Conservation (phyloP, 1,284 basidiomycete species). For the Dichomitus squalens region DNA sequence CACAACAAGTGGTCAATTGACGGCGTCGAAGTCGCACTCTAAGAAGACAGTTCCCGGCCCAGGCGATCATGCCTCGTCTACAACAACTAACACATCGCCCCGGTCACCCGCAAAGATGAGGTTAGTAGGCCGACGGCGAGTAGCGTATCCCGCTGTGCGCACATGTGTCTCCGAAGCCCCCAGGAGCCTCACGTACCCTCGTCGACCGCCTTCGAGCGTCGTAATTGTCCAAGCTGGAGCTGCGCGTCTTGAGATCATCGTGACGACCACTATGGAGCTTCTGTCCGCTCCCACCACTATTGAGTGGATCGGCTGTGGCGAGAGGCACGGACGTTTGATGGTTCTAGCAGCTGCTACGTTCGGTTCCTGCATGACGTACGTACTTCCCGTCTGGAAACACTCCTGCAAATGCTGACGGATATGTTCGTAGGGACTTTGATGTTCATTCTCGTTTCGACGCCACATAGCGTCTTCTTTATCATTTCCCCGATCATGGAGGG, state of each 20-base stretch:
- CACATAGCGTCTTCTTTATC: conserved; percentile 69
- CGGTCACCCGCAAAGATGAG: neutral
- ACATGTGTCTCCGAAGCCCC: neutral
- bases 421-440: conserved; percentile 66
- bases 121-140: conserved; percentile 1
- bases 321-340: conserved; percentile 75
- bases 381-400: conserved; percentile 20
- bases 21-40: conserved; percentile 5
- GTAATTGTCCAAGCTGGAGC: conserved; percentile 70
- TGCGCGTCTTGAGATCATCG: conserved; percentile 67
- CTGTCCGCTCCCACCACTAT: conserved; percentile 85
- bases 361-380: conserved; percentile 78
- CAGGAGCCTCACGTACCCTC: conserved; percentile 47
- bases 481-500: conserved; percentile 85
- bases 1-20: conserved; percentile 6
- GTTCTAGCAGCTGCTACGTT: conserved; percentile 73
- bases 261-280: conserved; percentile 79
- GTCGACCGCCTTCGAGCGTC: conserved; percentile 52
- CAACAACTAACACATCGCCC: neutral
- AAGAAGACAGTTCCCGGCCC: conserved; percentile 61
- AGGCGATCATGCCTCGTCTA: conserved; percentile 58
- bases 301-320: conserved; percentile 86
- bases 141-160: neutral
- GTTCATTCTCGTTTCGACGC: conserved; percentile 80
- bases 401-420: neutral